Evolutionary conservation across 106 monocot species (phyloP).

Genomic region (Gastrodia elata): DNA sequence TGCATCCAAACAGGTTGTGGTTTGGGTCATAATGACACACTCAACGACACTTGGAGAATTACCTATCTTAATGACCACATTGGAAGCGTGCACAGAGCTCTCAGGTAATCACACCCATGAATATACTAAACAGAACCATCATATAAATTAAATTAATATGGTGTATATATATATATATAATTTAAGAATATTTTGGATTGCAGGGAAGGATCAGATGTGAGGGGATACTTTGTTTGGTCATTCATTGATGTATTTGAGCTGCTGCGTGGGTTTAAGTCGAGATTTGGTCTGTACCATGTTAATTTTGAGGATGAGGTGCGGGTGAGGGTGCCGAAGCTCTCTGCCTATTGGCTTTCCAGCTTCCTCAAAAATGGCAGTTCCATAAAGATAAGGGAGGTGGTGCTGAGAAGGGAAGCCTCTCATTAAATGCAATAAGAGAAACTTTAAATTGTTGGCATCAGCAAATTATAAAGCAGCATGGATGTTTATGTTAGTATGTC

Average conservation of each 20-base stretch:
- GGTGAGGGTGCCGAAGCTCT: conserved; percentile 24
- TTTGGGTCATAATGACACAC: neutral
- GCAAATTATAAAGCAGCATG: too few relatives aligned
- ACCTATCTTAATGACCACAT: conserved; percentile 19
- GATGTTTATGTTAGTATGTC: too few relatives aligned
- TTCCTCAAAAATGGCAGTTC: conserved; percentile 5
- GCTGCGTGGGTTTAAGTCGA: conserved; percentile 10
- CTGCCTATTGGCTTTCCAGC: conserved; percentile 34
- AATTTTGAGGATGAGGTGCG: conserved; percentile 24
- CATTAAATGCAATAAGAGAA: too few relatives aligned
- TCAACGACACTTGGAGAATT: conserved; percentile 26
- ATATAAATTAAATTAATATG: neutral
- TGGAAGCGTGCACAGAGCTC: conserved; percentile 23
- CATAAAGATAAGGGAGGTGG: neutral
- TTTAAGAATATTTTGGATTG: neutral
- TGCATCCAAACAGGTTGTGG: conserved; percentile 9
- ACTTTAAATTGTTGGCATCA: too few relatives aligned
- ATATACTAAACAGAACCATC: neutral
- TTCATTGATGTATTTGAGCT: conserved; percentile 36
- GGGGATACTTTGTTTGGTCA: conserved; percentile 41
- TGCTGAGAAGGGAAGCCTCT: too few relatives aligned
- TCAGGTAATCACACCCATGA: conserved; percentile 16
- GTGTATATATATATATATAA: too few relatives aligned
- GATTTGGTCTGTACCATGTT: conserved; percentile 26
- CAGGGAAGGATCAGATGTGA: conserved; percentile 33